Conservation (phyloP, 345 rosid genomes). For the Dipteronia sinensis region DNA sequence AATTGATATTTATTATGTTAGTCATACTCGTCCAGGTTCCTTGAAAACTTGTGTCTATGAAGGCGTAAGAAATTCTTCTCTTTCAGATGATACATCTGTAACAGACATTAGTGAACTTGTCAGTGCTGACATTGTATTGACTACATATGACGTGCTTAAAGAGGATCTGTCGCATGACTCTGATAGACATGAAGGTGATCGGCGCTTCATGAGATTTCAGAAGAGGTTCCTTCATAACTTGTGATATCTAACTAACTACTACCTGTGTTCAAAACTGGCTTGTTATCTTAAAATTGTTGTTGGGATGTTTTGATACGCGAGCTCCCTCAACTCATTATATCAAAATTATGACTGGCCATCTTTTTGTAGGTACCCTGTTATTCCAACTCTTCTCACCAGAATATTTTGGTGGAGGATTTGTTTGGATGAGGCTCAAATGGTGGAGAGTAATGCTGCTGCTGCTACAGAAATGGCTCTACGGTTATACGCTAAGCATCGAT, state of each 20-base stretch:
- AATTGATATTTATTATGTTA: constrained; percentile 39
- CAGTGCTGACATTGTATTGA: constrained; percentile 75
- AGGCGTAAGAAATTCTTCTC: constrained; percentile 73
- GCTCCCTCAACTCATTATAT: neutral
- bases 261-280: neutral
- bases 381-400: constrained; percentile 86
- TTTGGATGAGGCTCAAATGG: constrained; percentile 99
- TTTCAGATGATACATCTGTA: constrained; percentile 53
- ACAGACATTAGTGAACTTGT: constrained; percentile 67
- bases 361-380: constrained; percentile 83
- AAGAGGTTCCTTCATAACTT: constrained; percentile 65
- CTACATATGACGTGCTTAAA: constrained; percentile 94
- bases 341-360: constrained; percentile 25
- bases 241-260: constrained; percentile 10
- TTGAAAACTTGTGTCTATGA: constrained; percentile 72
- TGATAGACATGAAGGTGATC: constrained; percentile 94
- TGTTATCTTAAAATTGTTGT: constrained; percentile 7
- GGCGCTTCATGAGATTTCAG: constrained; percentile 82
- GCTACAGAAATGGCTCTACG: constrained; percentile 97
- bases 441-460: constrained; percentile 90
- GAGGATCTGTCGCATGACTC: constrained; percentile 93
- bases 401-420: constrained; percentile 98
- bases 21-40: constrained; percentile 88
- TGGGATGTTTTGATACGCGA: neutral
- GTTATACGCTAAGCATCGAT: constrained; percentile 71